Conservation (phyloP, 1,139 yeast genomes). For the Diutina scorzettiae region DNA sequence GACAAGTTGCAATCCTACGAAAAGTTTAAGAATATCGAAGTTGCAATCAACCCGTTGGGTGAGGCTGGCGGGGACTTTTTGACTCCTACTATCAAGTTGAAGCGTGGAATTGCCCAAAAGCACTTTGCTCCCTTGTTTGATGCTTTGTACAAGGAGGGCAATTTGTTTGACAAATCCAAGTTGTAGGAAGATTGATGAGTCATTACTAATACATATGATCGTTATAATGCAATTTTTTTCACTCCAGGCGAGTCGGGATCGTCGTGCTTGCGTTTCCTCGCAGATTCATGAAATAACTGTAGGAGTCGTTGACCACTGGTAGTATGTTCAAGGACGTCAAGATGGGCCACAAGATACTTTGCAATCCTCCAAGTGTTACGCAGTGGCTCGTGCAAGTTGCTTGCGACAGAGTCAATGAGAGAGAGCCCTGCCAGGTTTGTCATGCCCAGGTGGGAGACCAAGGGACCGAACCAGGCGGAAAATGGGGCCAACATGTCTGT, state of each 20-base stretch:
- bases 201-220: slow-evolving; percentile 5
- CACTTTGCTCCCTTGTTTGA: slow-evolving; percentile 16
- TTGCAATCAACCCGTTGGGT: slow-evolving; percentile 26
- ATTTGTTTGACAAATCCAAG: slow-evolving; percentile 14
- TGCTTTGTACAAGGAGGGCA: slow-evolving; percentile 29
- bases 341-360: not conserved
- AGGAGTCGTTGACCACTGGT: not conserved
- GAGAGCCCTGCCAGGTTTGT: slow-evolving; percentile 71
- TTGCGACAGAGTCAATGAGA: slow-evolving; percentile 41
- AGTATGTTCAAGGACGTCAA: not conserved
- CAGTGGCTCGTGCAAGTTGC: not conserved
- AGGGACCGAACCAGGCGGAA: slow-evolving; percentile 38
- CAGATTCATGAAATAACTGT: not conserved
- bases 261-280: not conserved
- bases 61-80: slow-evolving; percentile 26
- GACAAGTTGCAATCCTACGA: slow-evolving; percentile 23
- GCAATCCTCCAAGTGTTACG: not conserved
- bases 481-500: slow-evolving; percentile 40
- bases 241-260: not conserved
- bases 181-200: slow-evolving; percentile 9
- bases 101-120: slow-evolving; percentile 25
- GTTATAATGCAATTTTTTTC: slow-evolving; percentile 2
- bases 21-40: slow-evolving; percentile 22
- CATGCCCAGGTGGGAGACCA: slow-evolving; percentile 44
- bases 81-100: slow-evolving; percentile 31